Percentiles rank a stretch among this genome's conserved stretches.
Conservation (phyloP, 208 protist genomes). For the Naegleria gruberi region DNA sequence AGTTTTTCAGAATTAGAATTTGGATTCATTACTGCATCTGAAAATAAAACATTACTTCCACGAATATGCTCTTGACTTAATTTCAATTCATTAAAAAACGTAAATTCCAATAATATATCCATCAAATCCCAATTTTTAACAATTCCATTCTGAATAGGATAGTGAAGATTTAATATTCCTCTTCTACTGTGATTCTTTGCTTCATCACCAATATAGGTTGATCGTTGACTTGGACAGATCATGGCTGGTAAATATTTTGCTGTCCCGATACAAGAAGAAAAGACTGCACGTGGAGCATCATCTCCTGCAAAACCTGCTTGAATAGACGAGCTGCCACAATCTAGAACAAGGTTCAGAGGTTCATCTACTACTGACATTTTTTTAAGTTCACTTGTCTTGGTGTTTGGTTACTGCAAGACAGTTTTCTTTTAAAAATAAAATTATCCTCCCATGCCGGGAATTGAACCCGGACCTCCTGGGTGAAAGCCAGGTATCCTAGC, state of each 20-base stretch:
- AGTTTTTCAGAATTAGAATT: neutral
- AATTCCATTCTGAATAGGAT: slow-evolving; percentile 49
- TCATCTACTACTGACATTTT: too few relatives aligned
- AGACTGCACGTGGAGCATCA: slow-evolving; percentile 37
- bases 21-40: neutral
- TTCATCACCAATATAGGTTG: too few relatives aligned
- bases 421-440: too few relatives aligned
- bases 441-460: too few relatives aligned
- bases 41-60: neutral
- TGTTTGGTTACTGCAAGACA: too few relatives aligned
- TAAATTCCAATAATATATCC: slow-evolving; percentile 69
- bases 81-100: slow-evolving; percentile 37
- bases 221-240: too few relatives aligned
- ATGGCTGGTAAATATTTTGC: too few relatives aligned
- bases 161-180: neutral
- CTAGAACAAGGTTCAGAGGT: slow-evolving; percentile 33
- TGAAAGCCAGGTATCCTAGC: too few relatives aligned
- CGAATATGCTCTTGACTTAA: neutral
- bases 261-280: too few relatives aligned
- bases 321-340: slow-evolving; percentile 29
- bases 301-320: slow-evolving; percentile 43
- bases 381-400: too few relatives aligned
- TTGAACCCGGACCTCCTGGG: too few relatives aligned
- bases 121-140: slow-evolving; percentile 63
- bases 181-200: too few relatives aligned